Base-by-base conservation (phyloP, 2,329 filamentous ascomycete species). In the Colletotrichum simmondsii region DNA sequence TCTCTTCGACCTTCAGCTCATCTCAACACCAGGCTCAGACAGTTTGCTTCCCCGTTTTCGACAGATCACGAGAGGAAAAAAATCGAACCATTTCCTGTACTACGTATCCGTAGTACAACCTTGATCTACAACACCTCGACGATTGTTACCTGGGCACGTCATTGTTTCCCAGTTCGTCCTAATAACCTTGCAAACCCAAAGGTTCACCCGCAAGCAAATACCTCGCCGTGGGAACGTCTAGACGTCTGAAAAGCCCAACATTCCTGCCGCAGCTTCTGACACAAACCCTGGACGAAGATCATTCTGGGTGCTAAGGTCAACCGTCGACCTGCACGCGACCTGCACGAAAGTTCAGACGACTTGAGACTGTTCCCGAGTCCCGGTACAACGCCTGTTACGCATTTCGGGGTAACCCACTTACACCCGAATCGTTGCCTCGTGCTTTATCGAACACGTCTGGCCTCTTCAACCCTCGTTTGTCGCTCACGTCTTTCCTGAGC, bases 271-370 rank as follows among this genome's bases (percentile, higher is more conserved):
- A 52, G 12, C 70, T 64, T 46, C 70, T 73, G 67, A 73, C 56
- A 65, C 70, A 58, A 62, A 59, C 60, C 74, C 74, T 61, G 61
- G 73, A 49, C 60, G 70, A 46, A 74, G 67, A 75, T 75, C 73
- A 62, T 59, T 59, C 30, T 35, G 28, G 22, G 57, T 63, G 59
- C 53, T 58, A 28, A 68, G 30, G 59, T 49, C 63, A 63, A 62
- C 68, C 24, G 22, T 26, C 7, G 46, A 10, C 35, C 35, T 28
- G 60, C 66, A 52, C 32, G 26, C 70, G 49, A 65, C 30, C 11
- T 28, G 56, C 5, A 8, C 49, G 42, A 26, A 49, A 65, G 46
- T 68, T 69, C 69, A 73, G 69, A 74, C 69, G 72, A 68, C 68
- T 73, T 73, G 72, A 72, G 72, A 74, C 69, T 60, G 42, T 65